Evolutionary conservation across 495 filamentous ascomycete species (phyloP).

Genomic region (Aspergillus panamensis): DNA sequence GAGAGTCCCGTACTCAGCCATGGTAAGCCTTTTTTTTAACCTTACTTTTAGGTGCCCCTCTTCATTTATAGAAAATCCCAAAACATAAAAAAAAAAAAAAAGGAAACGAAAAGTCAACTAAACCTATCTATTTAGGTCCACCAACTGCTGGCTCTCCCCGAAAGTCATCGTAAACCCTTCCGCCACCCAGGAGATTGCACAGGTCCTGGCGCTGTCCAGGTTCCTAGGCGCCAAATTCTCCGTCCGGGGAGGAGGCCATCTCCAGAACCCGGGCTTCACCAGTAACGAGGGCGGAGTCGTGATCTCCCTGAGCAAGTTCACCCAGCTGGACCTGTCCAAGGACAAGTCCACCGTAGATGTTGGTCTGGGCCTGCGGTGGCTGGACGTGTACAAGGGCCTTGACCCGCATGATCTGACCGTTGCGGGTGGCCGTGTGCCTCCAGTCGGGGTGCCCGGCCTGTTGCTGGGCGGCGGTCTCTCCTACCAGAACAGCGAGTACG

Average conservation of each 20-base stretch:
- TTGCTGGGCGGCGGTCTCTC: constrained; percentile 37
- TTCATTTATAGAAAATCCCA: no score
- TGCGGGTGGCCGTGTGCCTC: constrained; percentile 32
- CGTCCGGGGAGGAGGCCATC: constrained; percentile 11
- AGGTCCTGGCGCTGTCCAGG: constrained; percentile 3
- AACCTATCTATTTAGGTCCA: not conserved
- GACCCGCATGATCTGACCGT: constrained; percentile 33
- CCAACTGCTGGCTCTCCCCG: constrained; percentile 12
- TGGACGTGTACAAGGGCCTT: constrained; percentile 30
- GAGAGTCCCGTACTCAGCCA: constrained; percentile 2
- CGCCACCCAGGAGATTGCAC: not conserved
- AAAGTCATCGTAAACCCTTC: constrained; percentile 13
- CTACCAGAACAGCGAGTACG: constrained; percentile 36
- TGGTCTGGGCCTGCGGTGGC: constrained; percentile 49
- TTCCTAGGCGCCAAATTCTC: constrained; percentile 8
- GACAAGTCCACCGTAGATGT: constrained; percentile 29
- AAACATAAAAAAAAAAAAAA: no score
- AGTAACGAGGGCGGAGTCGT: constrained; percentile 31
- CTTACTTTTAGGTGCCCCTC: no score
- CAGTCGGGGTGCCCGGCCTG: constrained; percentile 40
- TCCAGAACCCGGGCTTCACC: constrained; percentile 25
- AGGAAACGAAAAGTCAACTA: no score
- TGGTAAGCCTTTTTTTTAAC: not conserved
- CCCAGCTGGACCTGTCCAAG: not conserved
- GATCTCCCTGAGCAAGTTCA: constrained; percentile 28